These are phyloP conservation scores for Microstegium vimineum DNA, from an alignment of 176 grass and related monocot genomes.

Conservation along the genomic window DNA sequence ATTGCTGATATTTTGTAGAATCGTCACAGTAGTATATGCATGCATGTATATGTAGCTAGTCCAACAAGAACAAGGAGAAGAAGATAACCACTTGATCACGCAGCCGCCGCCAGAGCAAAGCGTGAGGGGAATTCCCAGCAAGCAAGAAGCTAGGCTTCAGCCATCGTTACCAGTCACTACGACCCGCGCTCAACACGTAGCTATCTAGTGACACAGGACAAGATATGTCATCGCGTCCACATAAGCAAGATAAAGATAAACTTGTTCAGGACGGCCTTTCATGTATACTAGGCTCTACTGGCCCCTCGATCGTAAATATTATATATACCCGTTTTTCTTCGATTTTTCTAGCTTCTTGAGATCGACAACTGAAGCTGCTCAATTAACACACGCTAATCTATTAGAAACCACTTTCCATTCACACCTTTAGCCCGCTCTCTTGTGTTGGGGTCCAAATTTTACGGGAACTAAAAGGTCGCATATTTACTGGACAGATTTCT, in stretches of 20 bases:
- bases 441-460: too few relatives aligned
- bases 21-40: too few relatives aligned
- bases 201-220: conserved; percentile 36
- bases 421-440: too few relatives aligned
- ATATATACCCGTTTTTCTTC: background rate
- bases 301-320: background rate
- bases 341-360: background rate
- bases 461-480: too few relatives aligned
- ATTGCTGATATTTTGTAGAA: background rate
- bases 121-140: conserved; percentile 7
- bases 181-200: background rate
- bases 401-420: too few relatives aligned
- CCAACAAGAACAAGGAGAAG: conserved; percentile 1
- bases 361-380: background rate
- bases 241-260: conserved; percentile 38
- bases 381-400: too few relatives aligned
- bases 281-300: conserved; percentile 5
- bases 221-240: conserved; percentile 28
- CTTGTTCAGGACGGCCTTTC: conserved; percentile 10
- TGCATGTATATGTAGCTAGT: too few relatives aligned
- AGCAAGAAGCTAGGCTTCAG: background rate
- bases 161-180: conserved; percentile 4
- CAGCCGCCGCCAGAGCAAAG: conserved; percentile 18
- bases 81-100: conserved; percentile 21
- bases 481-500: too few relatives aligned